Conservation (phyloP, 495 filamentous ascomycete species). For the Neurospora terricola region DNA sequence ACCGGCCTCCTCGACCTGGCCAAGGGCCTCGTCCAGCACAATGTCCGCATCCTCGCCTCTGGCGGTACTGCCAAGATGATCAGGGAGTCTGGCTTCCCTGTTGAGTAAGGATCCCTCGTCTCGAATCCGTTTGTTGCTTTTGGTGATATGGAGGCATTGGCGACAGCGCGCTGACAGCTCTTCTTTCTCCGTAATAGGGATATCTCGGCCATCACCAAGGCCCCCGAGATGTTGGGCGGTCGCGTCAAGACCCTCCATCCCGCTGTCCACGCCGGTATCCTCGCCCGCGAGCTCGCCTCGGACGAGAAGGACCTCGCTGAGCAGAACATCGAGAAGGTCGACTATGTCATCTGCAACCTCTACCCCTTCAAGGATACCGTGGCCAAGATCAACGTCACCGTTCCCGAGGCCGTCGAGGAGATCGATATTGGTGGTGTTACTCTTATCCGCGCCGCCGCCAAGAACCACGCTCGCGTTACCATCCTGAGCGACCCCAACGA, state of each 20-base stretch:
- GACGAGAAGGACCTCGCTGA: constrained; percentile 95
- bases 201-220: constrained; percentile 92
- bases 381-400: constrained; percentile 90
- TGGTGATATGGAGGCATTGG: neutral
- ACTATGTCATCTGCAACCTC: constrained; percentile 97
- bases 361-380: constrained; percentile 98
- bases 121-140: neutral
- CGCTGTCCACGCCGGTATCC: constrained; percentile 84
- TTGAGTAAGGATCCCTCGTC: constrained; percentile 55
- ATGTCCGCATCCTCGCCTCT: constrained; percentile 86
- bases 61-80: constrained; percentile 93
- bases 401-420: constrained; percentile 93
- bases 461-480: constrained; percentile 92
- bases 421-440: constrained; percentile 98
- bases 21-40: constrained; percentile 82
- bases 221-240: constrained; percentile 95
- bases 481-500: constrained; percentile 89
- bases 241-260: constrained; percentile 97
- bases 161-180: constrained; percentile 1
- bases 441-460: constrained; percentile 88
- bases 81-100: constrained; percentile 83
- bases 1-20: constrained; percentile 91
- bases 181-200: constrained; percentile 46
- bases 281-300: constrained; percentile 81
- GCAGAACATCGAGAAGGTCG: constrained; percentile 94